phyloP scores from a whole-genome alignment of 495 filamentous ascomycete species.

The Polyplosphaeria fusca region DNA sequence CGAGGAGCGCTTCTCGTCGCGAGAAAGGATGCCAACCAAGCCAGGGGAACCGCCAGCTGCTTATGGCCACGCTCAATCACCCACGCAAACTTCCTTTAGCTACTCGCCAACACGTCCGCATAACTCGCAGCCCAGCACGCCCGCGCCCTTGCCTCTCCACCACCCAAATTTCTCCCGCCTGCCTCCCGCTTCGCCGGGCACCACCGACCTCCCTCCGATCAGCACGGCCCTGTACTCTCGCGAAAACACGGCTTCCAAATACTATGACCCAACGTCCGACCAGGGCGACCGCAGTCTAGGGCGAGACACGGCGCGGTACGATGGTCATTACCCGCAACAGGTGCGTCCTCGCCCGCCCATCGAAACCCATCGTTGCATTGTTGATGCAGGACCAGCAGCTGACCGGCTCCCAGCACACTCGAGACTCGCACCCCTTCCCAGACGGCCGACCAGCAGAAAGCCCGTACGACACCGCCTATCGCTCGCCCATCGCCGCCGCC shows the following conservation, averaged over 20 bases:
- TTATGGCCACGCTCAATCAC: slow-evolving; percentile 34
- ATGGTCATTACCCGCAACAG: slow-evolving; percentile 41
- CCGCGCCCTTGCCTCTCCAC: slow-evolving; percentile 21
- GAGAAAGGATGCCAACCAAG: slow-evolving; percentile 35
- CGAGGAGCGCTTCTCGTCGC: slow-evolving; percentile 30
- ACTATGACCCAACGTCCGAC: slow-evolving; percentile 51
- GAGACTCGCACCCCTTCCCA: slow-evolving; percentile 33
- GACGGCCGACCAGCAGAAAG: slow-evolving; percentile 28
- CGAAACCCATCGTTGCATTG: neutral
- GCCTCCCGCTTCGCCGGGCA: slow-evolving; percentile 35
- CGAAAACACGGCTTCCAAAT: slow-evolving; percentile 40
- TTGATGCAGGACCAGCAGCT: slow-evolving; percentile 15
- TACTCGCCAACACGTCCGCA: slow-evolving; percentile 35
- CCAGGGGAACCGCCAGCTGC: slow-evolving; percentile 27
- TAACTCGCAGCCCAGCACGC: slow-evolving; percentile 17
- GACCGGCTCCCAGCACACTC: slow-evolving; percentile 22
- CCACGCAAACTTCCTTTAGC: slow-evolving; percentile 33
- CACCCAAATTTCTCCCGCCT: slow-evolving; percentile 25
- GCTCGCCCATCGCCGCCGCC: slow-evolving; percentile 21
- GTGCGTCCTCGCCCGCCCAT: slow-evolving; percentile 25
- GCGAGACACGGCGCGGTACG: slow-evolving; percentile 36
- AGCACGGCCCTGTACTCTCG: slow-evolving; percentile 32
- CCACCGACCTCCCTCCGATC: slow-evolving; percentile 38
- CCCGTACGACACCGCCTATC: slow-evolving; percentile 27
- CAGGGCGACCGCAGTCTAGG: slow-evolving; percentile 36